These are phyloP conservation scores for Dictyostelium brefeldianum DNA, from an alignment of 78 protist species.

Conservation along the genomic window DNA sequence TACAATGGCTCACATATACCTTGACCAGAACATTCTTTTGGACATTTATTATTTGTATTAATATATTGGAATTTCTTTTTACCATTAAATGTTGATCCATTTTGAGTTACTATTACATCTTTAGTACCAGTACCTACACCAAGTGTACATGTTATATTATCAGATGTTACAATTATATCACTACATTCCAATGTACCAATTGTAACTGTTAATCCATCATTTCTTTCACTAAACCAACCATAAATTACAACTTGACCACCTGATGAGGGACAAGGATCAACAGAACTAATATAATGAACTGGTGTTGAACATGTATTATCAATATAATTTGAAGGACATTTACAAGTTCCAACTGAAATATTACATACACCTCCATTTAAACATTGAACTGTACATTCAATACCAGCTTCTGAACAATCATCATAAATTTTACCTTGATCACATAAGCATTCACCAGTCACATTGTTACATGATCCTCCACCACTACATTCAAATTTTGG, in stretches of 20 bases:
- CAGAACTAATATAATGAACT: not conserved
- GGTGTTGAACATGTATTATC: not conserved
- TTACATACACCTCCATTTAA: not conserved
- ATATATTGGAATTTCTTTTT: constrained; percentile 12
- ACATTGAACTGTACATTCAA: not conserved
- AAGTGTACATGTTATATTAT: not conserved
- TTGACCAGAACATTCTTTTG: not conserved
- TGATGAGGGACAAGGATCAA: not conserved
- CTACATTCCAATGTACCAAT: not conserved
- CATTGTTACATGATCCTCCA: not conserved
- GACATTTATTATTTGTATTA: not conserved
- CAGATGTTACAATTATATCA: not conserved
- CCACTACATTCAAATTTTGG: not conserved
- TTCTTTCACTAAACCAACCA: not conserved
- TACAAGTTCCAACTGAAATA: not conserved
- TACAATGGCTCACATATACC: not conserved
- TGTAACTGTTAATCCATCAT: not conserved
- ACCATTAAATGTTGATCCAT: not conserved
- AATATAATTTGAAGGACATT: not conserved
- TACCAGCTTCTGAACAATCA: not conserved
- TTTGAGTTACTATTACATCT: not conserved
- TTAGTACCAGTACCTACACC: not conserved
- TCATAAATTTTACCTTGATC: not conserved
- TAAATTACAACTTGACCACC: constrained; percentile 11
- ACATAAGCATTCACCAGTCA: no score